Base-by-base conservation (phyloP, 306 rosid genomes). In the Rosa chinensis region DNA sequence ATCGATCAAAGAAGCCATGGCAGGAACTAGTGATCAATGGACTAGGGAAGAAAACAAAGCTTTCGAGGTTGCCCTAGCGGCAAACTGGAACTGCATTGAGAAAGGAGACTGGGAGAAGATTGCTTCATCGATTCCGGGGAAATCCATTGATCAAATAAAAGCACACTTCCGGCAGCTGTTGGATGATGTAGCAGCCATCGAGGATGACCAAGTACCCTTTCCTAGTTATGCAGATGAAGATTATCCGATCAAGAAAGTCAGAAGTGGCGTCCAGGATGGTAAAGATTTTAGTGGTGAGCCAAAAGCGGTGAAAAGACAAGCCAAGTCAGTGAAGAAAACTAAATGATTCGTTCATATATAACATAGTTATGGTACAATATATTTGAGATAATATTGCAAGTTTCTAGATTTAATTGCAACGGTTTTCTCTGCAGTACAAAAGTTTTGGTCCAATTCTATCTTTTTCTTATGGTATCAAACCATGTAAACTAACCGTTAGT, bases 41-140 rank as follows among this genome's bases (percentile, higher is more conserved):
- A 69, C 11, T n/a, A 43, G 55, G 37, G 53, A 71, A 47, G 75
- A 47, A 25, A 47, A 71, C 20, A 71, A 45, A 47, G 58, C 42
- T n/a, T 71, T 71, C 43, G 59, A 71, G 75, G 49, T 14, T 71
- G 75, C 75, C 58, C 11, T 70, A 47, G 58, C 74, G 5, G 17
- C 12, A 32, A 13, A 47, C 8, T 44, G 50, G 32, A 1, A 48
- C 5, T 25, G 23, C 75, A 25, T 48, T 25, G 42, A 47, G 32
- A 71, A 47, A 16, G 25, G 42, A 43, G 43, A 71, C 8, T 71
- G 75, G 75, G 59, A 47, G 75, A 47, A 47, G 17, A 10, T 70
- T 25, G 32, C 75, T 23, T 32, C 2, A 3, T 14, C 6, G 4
- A 20, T 71, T 71, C 74, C 58, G 32, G 42, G 59, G 28, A 71